These are phyloP conservation scores for Hypocrella siamensis DNA, from an alignment of 2,329 filamentous ascomycete genomes.

Conservation along the genomic window DNA sequence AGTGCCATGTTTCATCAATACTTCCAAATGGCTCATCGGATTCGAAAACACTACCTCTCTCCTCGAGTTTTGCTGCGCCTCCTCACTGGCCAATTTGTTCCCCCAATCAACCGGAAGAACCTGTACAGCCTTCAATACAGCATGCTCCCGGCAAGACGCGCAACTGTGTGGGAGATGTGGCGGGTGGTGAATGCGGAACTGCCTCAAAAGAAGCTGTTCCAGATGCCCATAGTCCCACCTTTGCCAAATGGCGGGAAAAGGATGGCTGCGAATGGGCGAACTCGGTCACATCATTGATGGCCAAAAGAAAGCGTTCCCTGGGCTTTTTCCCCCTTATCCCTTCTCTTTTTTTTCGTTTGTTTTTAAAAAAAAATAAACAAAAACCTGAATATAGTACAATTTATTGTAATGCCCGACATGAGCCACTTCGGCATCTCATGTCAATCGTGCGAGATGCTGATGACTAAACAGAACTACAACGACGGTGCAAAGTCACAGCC, in stretches of 20 bases:
- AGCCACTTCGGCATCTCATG: too few species aligned
- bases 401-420: too few species aligned
- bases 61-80: slow-evolving; percentile 78
- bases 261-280: slow-evolving; percentile 12
- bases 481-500: too few species aligned
- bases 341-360: too few species aligned
- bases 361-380: too few species aligned
- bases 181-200: slow-evolving; percentile 41
- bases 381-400: too few species aligned
- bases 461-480: too few species aligned
- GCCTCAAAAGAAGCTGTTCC: slow-evolving; percentile 27
- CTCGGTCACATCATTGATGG: slow-evolving; percentile 7
- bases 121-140: slow-evolving; percentile 95
- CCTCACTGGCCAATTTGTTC: slow-evolving; percentile 80
- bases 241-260: slow-evolving; percentile 16
- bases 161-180: slow-evolving; percentile 80
- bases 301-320: too few species aligned
- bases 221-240: slow-evolving; percentile 16
- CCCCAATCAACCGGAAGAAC: slow-evolving; percentile 86
- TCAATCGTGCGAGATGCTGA: too few species aligned
- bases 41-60: slow-evolving; percentile 89
- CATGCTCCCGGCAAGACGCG: slow-evolving; percentile 76
- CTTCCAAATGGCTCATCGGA: slow-evolving; percentile 81
- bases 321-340: too few species aligned
- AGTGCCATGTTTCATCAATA: slow-evolving; percentile 96